Base-by-base conservation (phyloP, 2,329 filamentous ascomycete genomes). In the Trichoderma sp. region DNA sequence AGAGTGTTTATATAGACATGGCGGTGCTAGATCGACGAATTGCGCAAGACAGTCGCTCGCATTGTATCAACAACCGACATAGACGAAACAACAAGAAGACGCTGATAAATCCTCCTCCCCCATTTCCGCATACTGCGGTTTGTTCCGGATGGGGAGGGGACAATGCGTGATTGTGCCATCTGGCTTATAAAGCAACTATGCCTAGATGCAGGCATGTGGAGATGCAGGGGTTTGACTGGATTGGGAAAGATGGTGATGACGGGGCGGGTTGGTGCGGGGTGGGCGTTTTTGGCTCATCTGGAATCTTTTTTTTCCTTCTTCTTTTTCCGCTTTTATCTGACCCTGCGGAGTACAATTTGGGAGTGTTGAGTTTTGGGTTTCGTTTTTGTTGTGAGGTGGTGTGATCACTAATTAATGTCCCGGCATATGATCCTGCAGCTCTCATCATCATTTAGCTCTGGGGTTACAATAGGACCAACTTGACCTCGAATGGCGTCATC, bases 111-210 rank as follows among this genome's bases (percentile, higher is more conserved):
- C 58, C 15, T 15, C 18, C 34, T 36, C 21, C n/a, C 39, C 36
- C 14, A 43, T 18, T 28, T 24, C 14, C 30, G 12, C 51, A 43
- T 58, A 43, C 21, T 11, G 43, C 43, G 30, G 43, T 36, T 32
- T 66, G 43, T 57, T 12, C 53, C 53, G 24, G 53, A 28, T 14
- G 15, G 21, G 58, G 58, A 34, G 12, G 11, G 18, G 57, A 30
- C 34, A 60, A 34, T 34, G 14, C 18, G n/a, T 34, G 32, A 60
- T 68, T 58, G 26, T 47, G 56, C 62, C 24, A 64, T 64, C 21
- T 36, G 39, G 66, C 56, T 70, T 70, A 70, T 70, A 70, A 70
- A 70, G 66, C 66, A 70, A 26, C 11, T 28, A 26, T 26, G 15
- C 12, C 47, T 21, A 7, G 7, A 57, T 57, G 32, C 51, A 28